Percentiles rank a stretch among this genome's conserved stretches.
phyloP scores from a whole-genome alignment of 768 basidiomycete species.

The Boletellus ananas region DNA sequence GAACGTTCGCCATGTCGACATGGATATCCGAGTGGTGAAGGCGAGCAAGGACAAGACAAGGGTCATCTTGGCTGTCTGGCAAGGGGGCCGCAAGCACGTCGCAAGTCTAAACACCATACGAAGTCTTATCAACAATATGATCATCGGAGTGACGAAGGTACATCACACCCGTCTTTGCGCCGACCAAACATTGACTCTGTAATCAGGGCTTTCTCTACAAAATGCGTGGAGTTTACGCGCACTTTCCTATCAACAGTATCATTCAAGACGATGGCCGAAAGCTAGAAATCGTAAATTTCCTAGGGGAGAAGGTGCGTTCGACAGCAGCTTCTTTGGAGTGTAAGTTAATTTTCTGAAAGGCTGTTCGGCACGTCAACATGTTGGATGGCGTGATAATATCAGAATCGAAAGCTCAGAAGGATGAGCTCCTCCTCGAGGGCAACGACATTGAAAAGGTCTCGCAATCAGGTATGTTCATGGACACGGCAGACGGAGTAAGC shows the following conservation, averaged over 20 bases:
- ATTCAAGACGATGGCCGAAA: conserved; percentile 70
- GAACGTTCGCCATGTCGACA: conserved; percentile 88
- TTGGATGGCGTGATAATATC: conserved; percentile 77
- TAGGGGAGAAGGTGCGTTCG: conserved; percentile 79
- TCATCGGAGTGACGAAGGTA: conserved; percentile 94
- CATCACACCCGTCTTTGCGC: conserved; percentile 2
- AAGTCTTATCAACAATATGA: conserved; percentile 95
- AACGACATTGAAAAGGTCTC: conserved; percentile 97
- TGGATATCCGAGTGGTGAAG: conserved; percentile 86
- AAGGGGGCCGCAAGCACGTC: conserved; percentile 96
- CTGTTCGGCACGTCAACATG: conserved; percentile 91
- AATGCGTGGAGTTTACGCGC: conserved; percentile 99
- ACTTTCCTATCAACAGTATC: conserved; percentile 99
- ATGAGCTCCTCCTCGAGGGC: conserved; percentile 90
- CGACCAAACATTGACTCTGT: conserved; percentile 3
- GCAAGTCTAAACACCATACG: conserved; percentile 96
- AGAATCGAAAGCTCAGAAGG: conserved; percentile 91
- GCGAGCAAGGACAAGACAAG: conserved; percentile 59
- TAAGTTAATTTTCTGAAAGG: conserved; percentile 41
- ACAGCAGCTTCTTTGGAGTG: neutral
- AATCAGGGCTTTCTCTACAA: conserved; percentile 96
- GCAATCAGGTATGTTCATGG: conserved; percentile 68
- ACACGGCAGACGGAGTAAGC: neutral
- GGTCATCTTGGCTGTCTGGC: conserved; percentile 94
- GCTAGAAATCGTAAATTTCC: conserved; percentile 92